Base-by-base conservation (phyloP, 345 rosid genomes). In the Cardamine occulta region DNA sequence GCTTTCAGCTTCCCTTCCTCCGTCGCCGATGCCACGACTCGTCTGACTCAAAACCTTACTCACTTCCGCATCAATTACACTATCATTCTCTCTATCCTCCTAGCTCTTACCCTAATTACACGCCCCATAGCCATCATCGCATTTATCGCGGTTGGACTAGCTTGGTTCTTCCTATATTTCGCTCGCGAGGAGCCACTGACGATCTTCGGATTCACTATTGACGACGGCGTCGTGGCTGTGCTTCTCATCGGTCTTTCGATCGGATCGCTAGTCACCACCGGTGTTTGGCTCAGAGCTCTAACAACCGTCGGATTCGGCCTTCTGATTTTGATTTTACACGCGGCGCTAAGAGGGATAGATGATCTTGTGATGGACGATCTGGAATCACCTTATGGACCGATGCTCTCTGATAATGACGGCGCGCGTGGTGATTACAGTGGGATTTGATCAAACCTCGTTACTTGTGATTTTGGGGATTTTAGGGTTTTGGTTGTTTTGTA, bases 131-230 rank as follows among this genome's bases (percentile, higher is more conserved):
- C 91, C 2, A 28, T 86, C 29, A 68, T 90, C 78, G 84, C 86
- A 12, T 80, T 85, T 68, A 6, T 85, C 3, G 54, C 88, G n/a
- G 76, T 80, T 18, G 77, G 81, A 18, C 31, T 82, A 53, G 89
- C 86, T 9, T 90, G 96, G 96, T 57, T 83, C 79, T 80, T 84
- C 77, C 88, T 90, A 80, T 90, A 82, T 75, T 84, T 90, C 85
- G 80, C 84, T 54, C 89, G 93, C 56, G 75, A 89, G 21, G 90
- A 86, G 73, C 74, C 96, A 1, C 72, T 88, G 10, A 61, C 70
- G 17, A 13, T 85, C 64, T 70, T 80, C 66, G 85, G 86, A 1
- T 78, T 80, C 54, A 23, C 62, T 0, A 68, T 88, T n/a, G 82
- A 80, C 74, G 89, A 88, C 39, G 81, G 78, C 8, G 39, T 81